Conservation (phyloP, 129 eudicot genomes). For the Chrysanthemum lavandulifolium region DNA sequence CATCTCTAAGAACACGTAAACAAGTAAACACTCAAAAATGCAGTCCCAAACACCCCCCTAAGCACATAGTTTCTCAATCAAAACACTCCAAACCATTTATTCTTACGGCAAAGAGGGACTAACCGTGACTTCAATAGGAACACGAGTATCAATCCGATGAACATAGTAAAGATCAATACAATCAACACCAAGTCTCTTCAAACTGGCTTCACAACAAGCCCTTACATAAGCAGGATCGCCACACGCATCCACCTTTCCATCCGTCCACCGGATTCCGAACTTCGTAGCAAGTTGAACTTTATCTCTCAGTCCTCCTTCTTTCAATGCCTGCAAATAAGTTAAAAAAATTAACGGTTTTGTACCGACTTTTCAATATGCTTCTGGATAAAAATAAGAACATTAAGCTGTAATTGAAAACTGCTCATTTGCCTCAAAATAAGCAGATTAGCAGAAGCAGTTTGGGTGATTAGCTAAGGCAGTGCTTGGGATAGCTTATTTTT, state of each 20-base stretch:
- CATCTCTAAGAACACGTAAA: no score
- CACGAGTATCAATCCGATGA: slow-evolving; percentile 23
- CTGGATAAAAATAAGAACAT: no score
- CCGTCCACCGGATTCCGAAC: slow-evolving; percentile 28
- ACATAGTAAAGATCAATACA: slow-evolving; percentile 44
- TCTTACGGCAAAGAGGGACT: neutral
- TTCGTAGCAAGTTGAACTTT: slow-evolving; percentile 44
- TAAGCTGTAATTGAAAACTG: no score
- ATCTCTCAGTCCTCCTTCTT: slow-evolving; percentile 35
- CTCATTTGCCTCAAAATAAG: no score
- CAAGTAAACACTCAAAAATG: no score
- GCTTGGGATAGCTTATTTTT: no score
- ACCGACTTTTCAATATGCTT: no score
- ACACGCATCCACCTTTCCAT: neutral
- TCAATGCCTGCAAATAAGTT: slow-evolving; percentile 33
- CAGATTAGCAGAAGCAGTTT: no score
- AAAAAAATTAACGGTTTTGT: neutral
- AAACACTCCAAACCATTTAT: no score
- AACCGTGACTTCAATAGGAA: slow-evolving; percentile 52
- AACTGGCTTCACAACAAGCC: slow-evolving; percentile 46
- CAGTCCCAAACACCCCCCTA: no score
- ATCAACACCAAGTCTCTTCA: slow-evolving; percentile 46
- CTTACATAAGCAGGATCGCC: slow-evolving; percentile 47
- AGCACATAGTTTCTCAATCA: no score
- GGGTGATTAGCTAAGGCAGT: no score